Base-by-base conservation (phyloP, 1,139 yeast genomes). In the Debaryomycetaceae sp. region DNA sequence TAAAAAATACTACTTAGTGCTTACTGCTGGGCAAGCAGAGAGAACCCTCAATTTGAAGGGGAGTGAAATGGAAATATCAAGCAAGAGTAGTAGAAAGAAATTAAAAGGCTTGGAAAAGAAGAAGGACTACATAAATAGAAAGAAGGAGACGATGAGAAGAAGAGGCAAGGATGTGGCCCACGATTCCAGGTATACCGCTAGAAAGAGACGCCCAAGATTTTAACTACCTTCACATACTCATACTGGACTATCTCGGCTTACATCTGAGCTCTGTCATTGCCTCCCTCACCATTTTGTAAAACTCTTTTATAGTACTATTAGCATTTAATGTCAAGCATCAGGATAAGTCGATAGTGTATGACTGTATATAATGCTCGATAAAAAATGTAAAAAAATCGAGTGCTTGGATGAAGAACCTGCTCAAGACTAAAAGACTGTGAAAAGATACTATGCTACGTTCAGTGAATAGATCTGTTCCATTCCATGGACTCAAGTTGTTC, bases 171-270 rank as follows among this genome's bases (percentile, higher is more conserved):
- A 70, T 39, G 97, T 91, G 13, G 97, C 98, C 3, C 76, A 76
- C 51, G 99, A 93, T 63, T 87, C 96, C 45, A 89, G 86, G 63
- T 93, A 85, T 66, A 88, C 98, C 3, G 99, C 95, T 38, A 81
- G 99, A 69, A 86, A 86, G 75, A 85, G 99, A 78, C 81, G 87
- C 55, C 83, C 95, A 22, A 77, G 87, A 56, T 93, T 93, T 65
- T 91, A 62, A 27, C 31, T 27, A 11, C 8, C 11, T 11, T 27
- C 31, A 17, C 2, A 17, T 17, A 17, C 4, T 17, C 4, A 17
- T 17, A 17, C 20, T 17, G 4, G 20, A 17, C 20, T 17, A 4
- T 17, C 4, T 17, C 20, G 4, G 20, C 20, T 17, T 17, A 17
- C 20, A 17, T 17, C 20, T 17, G 20, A 17, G 20, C 20, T 17